These are phyloP conservation scores for Pseudovirgaria hyperparasitica DNA, from an alignment of 2,329 filamentous ascomycete genomes.

Conservation along the genomic window DNA sequence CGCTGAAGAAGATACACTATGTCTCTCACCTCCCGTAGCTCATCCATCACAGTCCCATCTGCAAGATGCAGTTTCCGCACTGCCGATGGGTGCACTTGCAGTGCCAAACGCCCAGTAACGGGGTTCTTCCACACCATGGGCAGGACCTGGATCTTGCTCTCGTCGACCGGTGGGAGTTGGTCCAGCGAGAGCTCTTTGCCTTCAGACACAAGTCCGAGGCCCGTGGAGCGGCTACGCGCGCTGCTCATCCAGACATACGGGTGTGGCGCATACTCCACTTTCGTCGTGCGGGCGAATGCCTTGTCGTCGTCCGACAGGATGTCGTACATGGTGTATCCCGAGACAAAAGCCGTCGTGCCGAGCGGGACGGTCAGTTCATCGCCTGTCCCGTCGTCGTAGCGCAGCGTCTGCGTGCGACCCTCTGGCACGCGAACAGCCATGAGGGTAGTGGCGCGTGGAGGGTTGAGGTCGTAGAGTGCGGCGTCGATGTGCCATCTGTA, in stretches of 20 bases:
- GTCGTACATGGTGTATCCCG: slow-evolving; percentile 59
- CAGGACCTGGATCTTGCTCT: slow-evolving; percentile 54
- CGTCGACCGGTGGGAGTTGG: slow-evolving; percentile 53
- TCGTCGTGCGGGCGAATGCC: slow-evolving; percentile 52
- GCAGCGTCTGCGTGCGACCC: slow-evolving; percentile 51
- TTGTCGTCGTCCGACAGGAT: slow-evolving; percentile 52
- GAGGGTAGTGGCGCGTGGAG: slow-evolving; percentile 59
- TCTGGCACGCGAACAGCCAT: slow-evolving; percentile 61
- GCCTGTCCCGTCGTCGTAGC: slow-evolving; percentile 59
- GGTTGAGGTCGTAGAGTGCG: slow-evolving; percentile 62
- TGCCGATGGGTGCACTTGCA: slow-evolving; percentile 64
- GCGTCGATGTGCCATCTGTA: slow-evolving; percentile 76
- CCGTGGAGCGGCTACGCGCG: slow-evolving; percentile 53
- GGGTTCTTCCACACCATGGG: slow-evolving; percentile 73
- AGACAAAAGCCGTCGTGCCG: slow-evolving; percentile 65
- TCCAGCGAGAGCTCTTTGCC: slow-evolving; percentile 45
- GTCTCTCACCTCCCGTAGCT: slow-evolving; percentile 52
- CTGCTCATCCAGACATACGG: slow-evolving; percentile 73
- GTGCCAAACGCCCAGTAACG: slow-evolving; percentile 51
- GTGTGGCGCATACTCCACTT: slow-evolving; percentile 64
- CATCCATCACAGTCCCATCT: slow-evolving; percentile 56
- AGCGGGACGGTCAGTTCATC: slow-evolving; percentile 57
- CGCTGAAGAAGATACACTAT: slow-evolving; percentile 61
- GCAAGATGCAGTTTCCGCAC: slow-evolving; percentile 54
- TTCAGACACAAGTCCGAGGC: slow-evolving; percentile 59